Evolutionary conservation across 164 flowering plant genomes (phyloP).

Genomic region (Stephania japonica): DNA sequence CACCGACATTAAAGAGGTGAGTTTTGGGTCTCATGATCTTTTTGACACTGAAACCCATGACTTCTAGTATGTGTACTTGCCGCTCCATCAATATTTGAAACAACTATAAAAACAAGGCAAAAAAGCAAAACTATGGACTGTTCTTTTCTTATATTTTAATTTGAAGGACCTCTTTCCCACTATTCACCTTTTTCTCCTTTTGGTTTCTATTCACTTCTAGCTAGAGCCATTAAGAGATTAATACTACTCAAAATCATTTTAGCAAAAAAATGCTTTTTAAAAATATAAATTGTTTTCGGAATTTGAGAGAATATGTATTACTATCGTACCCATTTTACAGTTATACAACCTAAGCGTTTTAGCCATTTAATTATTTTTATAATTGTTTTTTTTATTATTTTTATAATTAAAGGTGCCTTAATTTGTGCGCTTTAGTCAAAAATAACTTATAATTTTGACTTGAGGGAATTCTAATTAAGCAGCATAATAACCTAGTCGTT

Average conservation of each 20-base stretch:
- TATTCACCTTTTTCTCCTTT: conserved; percentile 20
- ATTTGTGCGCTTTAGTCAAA: no score
- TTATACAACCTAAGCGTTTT: no score
- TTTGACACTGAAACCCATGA: conserved; percentile 58
- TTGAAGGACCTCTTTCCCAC: conserved; percentile 10
- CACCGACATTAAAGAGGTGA: conserved; percentile 66
- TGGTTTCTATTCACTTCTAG: neutral
- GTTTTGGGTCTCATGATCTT: conserved; percentile 26
- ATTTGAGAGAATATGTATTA: no score
- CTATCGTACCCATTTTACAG: no score
- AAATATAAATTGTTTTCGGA: no score
- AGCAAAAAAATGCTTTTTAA: no score
- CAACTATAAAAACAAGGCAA: conserved; percentile 5
- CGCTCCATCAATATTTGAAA: conserved; percentile 4
- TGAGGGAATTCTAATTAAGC: neutral
- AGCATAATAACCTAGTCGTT: neutral
- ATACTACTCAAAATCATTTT: no score
- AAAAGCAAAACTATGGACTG: neutral
- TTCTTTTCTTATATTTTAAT: conserved; percentile 3
- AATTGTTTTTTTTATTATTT: no score
- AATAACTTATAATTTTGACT: no score
- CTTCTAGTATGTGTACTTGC: conserved; percentile 13
- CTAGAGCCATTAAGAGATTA: neutral
- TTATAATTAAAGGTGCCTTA: no score
- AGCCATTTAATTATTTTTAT: no score